These are phyloP conservation scores for Diaporthe destruens DNA, from an alignment of 2,329 filamentous ascomycete species.

Conservation along the genomic window DNA sequence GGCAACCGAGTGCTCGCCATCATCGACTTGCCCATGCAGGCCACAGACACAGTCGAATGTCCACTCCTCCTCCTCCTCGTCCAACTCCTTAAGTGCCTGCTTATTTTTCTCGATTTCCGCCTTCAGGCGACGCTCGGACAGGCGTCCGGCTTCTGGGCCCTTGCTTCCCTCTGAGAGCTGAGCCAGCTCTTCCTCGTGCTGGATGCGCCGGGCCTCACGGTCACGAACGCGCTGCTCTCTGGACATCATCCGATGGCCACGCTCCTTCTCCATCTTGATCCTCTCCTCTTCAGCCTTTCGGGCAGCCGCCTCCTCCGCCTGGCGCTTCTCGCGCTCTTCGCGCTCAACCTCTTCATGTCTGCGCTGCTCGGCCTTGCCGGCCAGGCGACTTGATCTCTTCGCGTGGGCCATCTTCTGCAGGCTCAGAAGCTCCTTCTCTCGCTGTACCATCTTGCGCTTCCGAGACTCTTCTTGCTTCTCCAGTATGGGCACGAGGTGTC, in stretches of 20 bases:
- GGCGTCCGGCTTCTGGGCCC: conserved; percentile 68
- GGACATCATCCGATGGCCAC: conserved; percentile 84
- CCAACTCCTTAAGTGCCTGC: conserved; percentile 79
- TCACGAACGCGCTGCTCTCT: conserved; percentile 89
- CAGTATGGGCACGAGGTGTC: conserved; percentile 86
- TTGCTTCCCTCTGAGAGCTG: conserved; percentile 82
- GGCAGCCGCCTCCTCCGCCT: conserved; percentile 73
- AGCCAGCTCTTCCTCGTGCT: conserved; percentile 86
- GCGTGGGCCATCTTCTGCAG: conserved; percentile 91
- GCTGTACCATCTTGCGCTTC: conserved; percentile 75
- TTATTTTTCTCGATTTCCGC: conserved; percentile 85
- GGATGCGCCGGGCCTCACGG: conserved; percentile 83
- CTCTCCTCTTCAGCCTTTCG: conserved; percentile 75
- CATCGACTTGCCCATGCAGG: conserved; percentile 90
- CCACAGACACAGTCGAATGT: conserved; percentile 96
- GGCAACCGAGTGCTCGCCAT: conserved; percentile 92
- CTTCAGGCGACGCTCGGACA: conserved; percentile 85
- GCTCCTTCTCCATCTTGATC: conserved; percentile 74
- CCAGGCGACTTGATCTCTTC: conserved; percentile 92
- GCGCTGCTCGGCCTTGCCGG: conserved; percentile 83
- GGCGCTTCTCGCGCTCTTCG: conserved; percentile 77
- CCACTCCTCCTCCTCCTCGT: conserved; percentile 83
- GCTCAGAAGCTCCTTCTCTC: conserved; percentile 83
- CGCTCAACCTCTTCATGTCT: conserved; percentile 77
- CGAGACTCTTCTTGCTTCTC: conserved; percentile 82